Evolutionary conservation across 2,329 filamentous ascomycete genomes (phyloP).

Genomic region (Xylaria polymorpha): DNA sequence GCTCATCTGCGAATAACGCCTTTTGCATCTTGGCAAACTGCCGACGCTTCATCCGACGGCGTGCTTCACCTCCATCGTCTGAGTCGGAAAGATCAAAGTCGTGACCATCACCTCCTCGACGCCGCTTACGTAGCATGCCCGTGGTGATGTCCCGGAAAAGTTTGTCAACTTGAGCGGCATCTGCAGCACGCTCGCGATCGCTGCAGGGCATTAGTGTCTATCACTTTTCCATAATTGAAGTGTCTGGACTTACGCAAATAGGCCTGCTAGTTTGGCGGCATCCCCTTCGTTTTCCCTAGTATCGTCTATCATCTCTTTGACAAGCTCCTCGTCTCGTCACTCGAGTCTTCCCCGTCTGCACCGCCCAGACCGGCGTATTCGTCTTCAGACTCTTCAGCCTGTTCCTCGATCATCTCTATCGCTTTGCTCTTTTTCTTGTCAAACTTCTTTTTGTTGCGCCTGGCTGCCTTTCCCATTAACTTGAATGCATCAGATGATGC

Average conservation of each 20-base stretch:
- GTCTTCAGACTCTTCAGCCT: conserved; percentile 97
- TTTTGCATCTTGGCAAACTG: conserved; percentile 94
- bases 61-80: conserved; percentile 84
- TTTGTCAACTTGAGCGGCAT: conserved; percentile 90
- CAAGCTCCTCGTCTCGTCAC: conserved; percentile 76
- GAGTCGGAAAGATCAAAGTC: conserved; percentile 90
- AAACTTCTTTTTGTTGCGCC: conserved; percentile 71
- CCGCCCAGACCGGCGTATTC: conserved; percentile 96
- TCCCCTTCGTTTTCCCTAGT: conserved; percentile 80
- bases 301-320: conserved; percentile 92
- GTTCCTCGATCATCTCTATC: conserved; percentile 88
- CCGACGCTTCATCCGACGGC: conserved; percentile 81
- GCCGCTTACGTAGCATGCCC: conserved; percentile 84
- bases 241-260: conserved; percentile 79
- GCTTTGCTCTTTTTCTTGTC: conserved; percentile 90
- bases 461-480: conserved; percentile 74
- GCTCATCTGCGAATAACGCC: conserved; percentile 87
- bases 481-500: conserved; percentile 67
- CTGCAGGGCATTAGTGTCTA: conserved; percentile 55
- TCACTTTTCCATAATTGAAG: neutral
- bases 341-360: conserved; percentile 85
- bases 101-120: conserved; percentile 66
- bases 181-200: conserved; percentile 80
- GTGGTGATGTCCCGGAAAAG: conserved; percentile 93
- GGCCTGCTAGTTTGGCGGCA: conserved; percentile 83